Evolutionary conservation across 768 basidiomycete genomes (phyloP).

Genomic region (Favolaschia claudopus): DNA sequence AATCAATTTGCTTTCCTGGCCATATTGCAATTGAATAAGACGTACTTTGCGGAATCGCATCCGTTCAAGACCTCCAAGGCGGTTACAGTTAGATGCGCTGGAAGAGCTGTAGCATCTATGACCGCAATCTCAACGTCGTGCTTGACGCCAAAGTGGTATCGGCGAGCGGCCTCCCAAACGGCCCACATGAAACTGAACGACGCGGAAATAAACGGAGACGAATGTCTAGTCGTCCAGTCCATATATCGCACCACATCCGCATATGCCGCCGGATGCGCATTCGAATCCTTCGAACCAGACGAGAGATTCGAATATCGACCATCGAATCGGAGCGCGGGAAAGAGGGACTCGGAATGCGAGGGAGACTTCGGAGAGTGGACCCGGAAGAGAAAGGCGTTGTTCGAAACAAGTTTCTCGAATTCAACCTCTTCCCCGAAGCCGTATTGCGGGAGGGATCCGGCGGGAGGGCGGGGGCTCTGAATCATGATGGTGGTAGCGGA

Average conservation of each 20-base stretch:
- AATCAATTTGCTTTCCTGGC: no score
- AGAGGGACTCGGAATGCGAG: conserved; percentile 60
- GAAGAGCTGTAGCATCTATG: conserved; percentile 71
- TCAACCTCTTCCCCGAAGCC: conserved; percentile 71
- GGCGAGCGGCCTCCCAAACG: conserved; percentile 80
- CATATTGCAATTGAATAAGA: no score
- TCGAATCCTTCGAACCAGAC: conserved; percentile 36
- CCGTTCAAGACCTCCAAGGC: conserved; percentile 70
- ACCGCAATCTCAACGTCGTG: conserved; percentile 81
- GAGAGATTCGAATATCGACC: conserved; percentile 49
- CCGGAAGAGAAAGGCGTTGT: conserved; percentile 81
- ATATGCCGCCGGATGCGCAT: conserved; percentile 54
- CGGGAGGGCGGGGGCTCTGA: neutral
- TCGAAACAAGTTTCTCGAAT: conserved; percentile 65
- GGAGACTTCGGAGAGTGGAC: conserved; percentile 78
- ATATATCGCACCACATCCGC: conserved; percentile 72
- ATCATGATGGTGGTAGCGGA: conserved; percentile 14
- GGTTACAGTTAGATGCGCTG: conserved; percentile 65
- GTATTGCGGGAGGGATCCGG: conserved; percentile 64
- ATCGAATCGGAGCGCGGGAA: conserved; percentile 73
- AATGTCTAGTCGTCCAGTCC: conserved; percentile 79
- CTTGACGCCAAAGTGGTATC: conserved; percentile 76
- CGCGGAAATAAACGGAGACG: conserved; percentile 75
- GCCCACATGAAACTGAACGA: conserved; percentile 87
- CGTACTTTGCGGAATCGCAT: conserved; percentile 65